phyloP scores from a whole-genome alignment of 257 asterid species.

The Solanum clarkiae region DNA sequence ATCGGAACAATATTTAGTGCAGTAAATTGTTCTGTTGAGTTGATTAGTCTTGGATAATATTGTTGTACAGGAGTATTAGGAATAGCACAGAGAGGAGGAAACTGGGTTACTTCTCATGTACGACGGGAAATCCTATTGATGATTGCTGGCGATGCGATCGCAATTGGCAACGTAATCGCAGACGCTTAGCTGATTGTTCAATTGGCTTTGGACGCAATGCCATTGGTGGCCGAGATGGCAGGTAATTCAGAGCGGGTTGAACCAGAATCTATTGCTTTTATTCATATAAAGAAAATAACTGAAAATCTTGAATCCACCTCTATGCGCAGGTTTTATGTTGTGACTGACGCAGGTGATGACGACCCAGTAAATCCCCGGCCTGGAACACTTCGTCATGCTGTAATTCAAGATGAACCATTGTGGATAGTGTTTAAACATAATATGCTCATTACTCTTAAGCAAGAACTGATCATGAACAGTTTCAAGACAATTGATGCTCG shows the following conservation, averaged over 20 bases:
- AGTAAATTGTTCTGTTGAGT: background rate
- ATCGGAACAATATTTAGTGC: background rate
- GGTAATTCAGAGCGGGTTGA: background rate
- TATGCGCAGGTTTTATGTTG: conserved; percentile 27
- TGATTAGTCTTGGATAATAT: background rate
- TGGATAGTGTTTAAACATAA: conserved; percentile 79
- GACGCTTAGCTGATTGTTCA: conserved; percentile 68
- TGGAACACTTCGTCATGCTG: conserved; percentile 89
- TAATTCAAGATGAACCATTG: conserved; percentile 62
- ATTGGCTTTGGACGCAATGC: conserved; percentile 88
- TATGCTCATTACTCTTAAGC: conserved; percentile 69
- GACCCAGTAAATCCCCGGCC: conserved; percentile 66
- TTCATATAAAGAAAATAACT: background rate
- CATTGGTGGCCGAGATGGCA: conserved; percentile 74
- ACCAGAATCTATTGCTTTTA: background rate
- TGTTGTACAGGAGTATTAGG: conserved; percentile 35
- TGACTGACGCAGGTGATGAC: conserved; percentile 51
- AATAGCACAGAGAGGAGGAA: conserved; percentile 71
- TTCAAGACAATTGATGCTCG: conserved; percentile 89
- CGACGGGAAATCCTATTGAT: conserved; percentile 72
- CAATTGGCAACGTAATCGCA: conserved; percentile 58
- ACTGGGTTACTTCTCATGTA: conserved; percentile 71
- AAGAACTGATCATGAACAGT: conserved; percentile 81
- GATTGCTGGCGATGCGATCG: conserved; percentile 89
- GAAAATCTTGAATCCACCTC: background rate